Percentiles rank a stretch among this genome's conserved stretches.
Conservation (phyloP, 2,329 filamentous ascomycete genomes). For the Corniculantispora saksenae region DNA sequence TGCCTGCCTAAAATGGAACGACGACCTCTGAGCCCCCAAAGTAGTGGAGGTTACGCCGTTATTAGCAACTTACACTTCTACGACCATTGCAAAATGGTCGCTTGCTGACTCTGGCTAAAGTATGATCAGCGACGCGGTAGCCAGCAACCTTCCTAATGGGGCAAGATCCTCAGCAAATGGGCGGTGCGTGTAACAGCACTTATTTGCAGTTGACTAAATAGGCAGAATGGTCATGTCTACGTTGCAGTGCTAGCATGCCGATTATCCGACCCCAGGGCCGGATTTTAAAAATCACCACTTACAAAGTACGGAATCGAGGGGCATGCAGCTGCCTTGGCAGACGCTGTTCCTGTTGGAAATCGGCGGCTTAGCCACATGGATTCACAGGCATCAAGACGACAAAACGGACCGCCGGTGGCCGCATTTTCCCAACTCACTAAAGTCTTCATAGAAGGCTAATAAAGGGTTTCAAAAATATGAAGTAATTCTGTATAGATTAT, state of each 20-base stretch:
- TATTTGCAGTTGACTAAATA: background rate
- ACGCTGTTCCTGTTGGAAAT: no score
- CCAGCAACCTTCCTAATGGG: background rate
- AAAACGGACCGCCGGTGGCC: no score
- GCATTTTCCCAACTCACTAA: no score
- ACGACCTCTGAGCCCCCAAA: background rate
- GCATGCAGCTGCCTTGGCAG: no score
- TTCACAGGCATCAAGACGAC: no score
- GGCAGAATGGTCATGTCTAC: background rate
- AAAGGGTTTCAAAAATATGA: no score
- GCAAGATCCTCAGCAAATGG: background rate
- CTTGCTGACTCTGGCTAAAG: background rate
- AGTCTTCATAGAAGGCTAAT: no score
- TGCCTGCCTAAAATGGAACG: background rate
- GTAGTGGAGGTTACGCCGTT: background rate
- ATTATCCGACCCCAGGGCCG: background rate
- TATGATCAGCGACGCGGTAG: background rate
- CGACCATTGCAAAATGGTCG: background rate
- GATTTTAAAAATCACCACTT: no score
- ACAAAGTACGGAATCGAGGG: no score
- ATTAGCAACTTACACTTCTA: background rate
- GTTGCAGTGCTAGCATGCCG: background rate
- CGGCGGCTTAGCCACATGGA: no score
- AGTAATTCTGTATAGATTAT: no score
- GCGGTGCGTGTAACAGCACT: background rate